Evolutionary conservation across 352 stramenopile species (phyloP), one percentile per base, ranked within the genome.

Genomic region (Globisporangium mamillatum): DNA sequence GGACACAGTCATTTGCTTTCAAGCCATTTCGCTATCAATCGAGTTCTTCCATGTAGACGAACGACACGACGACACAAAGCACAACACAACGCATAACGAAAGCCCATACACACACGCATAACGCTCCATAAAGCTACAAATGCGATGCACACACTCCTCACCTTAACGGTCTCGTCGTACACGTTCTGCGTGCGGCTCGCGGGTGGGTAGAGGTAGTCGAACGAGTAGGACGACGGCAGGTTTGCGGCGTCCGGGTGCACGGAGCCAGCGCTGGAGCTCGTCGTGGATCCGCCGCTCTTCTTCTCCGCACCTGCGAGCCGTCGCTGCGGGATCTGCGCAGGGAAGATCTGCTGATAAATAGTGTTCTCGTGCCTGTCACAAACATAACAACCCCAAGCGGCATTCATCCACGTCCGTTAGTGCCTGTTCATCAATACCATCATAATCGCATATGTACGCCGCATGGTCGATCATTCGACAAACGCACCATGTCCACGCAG

Each of bases 291-390:
- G 14, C 70, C 76, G 36, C 63, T 73, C 3, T 75, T 71, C 52
- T 75, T 76, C 52, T 75, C 71, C 18, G 44, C 44, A 44, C 46
- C 63, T 3, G 56, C 55, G 55, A 55, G 67, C 8, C 67, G 71
- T 36, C 78, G 76, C 60, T 75, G 64, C 34, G 75, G 78, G 63
- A 85, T 80, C 58, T 86, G 82, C 54, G 84, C 85, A 2, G 82
- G 86, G 70, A 91, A 91, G 69, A 94, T 92, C 74, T 93, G 83
- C 71, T 95, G 90, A 79, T 91, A 91, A 79, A 97, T 96, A 65
- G 77, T 92, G 71, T 94, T 92, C 53, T 90, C 79, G 55, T 97
- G 82, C 88, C 88, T 93, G 27, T 55, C 25, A 60, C 22, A 34
- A 12, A 1, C 1, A 22, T 6, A 27, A 58, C 12, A 20, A 9